Evolutionary conservation across 345 rosid genomes (phyloP).

Genomic region (Garcia nutans): DNA sequence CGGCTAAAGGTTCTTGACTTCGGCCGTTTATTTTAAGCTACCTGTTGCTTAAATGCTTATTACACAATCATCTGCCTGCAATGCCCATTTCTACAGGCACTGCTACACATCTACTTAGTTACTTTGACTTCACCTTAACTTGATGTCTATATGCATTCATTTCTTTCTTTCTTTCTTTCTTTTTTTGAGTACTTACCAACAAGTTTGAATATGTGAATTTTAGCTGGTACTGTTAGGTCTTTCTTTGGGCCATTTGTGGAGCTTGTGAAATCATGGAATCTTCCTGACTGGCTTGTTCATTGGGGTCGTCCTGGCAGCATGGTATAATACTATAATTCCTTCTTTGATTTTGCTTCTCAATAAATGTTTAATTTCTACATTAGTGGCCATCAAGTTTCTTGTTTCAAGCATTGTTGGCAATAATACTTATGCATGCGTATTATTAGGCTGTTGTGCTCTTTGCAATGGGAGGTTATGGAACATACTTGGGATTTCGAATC

Average conservation of each 20-base stretch:
- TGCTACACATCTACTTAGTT: not conserved
- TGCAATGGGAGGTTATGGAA: conserved; percentile 97
- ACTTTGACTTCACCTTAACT: not conserved
- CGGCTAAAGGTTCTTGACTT: no score
- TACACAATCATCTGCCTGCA: no score
- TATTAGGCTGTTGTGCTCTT: conserved; percentile 88
- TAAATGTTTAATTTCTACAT: not conserved
- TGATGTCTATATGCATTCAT: not conserved
- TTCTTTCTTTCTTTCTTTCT: not conserved
- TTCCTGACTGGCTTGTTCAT: conserved; percentile 90
- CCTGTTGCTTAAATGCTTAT: no score
- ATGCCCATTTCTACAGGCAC: no score
- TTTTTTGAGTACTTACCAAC: not conserved
- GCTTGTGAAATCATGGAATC: conserved; percentile 67
- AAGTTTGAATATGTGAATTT: conserved; percentile 18
- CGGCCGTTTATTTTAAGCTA: not conserved
- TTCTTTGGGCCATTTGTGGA: conserved; percentile 73
- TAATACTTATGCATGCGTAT: not conserved
- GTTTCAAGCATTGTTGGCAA: not conserved
- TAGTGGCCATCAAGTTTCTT: not conserved
- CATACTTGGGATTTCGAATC: conserved; percentile 82
- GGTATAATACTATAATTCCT: conserved; percentile 41
- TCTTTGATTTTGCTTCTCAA: conserved; percentile 2
- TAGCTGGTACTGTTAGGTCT: conserved; percentile 74
- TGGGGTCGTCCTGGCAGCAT: conserved; percentile 98